Percentiles rank a stretch among this genome's conserved stretches.
Conservation (phyloP, 2,329 filamentous ascomycete genomes). For the Bipolaris zeicola region DNA sequence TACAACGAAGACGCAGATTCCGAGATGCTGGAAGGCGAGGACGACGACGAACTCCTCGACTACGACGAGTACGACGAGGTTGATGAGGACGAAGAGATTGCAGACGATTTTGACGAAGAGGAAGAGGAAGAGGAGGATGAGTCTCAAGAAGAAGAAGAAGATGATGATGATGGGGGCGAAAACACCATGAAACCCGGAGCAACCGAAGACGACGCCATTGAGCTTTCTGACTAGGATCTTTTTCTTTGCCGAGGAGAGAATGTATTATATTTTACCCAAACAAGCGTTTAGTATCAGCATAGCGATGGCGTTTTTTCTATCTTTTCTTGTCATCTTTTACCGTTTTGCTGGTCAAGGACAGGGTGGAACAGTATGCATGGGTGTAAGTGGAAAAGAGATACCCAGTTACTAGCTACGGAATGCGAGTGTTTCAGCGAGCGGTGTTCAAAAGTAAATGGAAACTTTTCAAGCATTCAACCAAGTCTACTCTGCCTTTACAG, state of each 20-base stretch:
- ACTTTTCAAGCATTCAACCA: no score
- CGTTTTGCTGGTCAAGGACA: neutral
- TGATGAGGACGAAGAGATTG: conserved; percentile 7
- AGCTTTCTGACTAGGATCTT: conserved; percentile 36
- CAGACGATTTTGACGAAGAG: conserved; percentile 24
- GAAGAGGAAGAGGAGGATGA: conserved; percentile 17
- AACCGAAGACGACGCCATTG: conserved; percentile 44
- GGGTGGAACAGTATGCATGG: neutral
- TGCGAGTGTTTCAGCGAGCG: neutral
- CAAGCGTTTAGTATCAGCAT: neutral
- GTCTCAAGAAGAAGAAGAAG: conserved; percentile 8
- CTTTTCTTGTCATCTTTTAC: neutral
- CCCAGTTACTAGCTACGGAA: neutral
- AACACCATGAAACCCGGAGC: conserved; percentile 21
- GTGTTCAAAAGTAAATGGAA: neutral
- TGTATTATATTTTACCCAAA: neutral
- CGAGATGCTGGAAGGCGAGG: conserved; percentile 20
- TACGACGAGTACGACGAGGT: conserved; percentile 7
- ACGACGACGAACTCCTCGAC: conserved; percentile 9
- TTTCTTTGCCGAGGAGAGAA: neutral
- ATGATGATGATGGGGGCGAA: conserved; percentile 12
- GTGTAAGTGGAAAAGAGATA: neutral
- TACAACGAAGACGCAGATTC: conserved; percentile 20
- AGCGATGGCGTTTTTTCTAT: conserved; percentile 5
- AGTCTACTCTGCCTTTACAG: no score